Conservation (phyloP, 345 rosid genomes). For the Hibiscus syriacus region DNA sequence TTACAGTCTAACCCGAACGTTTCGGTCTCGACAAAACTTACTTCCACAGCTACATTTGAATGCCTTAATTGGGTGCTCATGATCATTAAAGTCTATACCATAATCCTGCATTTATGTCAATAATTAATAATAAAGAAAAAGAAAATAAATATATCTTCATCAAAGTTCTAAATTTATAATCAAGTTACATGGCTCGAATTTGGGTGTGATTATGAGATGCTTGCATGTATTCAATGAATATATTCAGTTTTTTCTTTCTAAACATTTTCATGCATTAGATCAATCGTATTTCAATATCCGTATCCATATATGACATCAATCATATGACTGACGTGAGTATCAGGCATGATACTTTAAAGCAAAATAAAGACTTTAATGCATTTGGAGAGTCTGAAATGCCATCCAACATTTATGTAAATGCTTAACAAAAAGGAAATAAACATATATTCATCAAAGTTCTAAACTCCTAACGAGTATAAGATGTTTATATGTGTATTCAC, state of each 20-base stretch:
- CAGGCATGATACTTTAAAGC: not conserved
- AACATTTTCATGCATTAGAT: not conserved
- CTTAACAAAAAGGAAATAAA: too few relatives aligned
- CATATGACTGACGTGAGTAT: too few relatives aligned
- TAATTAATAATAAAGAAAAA: not conserved
- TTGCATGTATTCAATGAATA: not conserved
- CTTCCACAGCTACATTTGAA: slow-evolving; percentile 71
- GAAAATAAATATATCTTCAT: not conserved
- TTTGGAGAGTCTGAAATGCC: too few relatives aligned
- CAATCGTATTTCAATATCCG: not conserved
- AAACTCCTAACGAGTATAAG: too few relatives aligned
- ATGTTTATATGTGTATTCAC: too few relatives aligned
- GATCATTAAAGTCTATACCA: slow-evolving; percentile 65
- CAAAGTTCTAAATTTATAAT: not conserved
- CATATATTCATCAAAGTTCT: too few relatives aligned
- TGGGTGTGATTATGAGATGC: not conserved
- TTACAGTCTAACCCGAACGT: slow-evolving; percentile 19
- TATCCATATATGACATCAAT: too few relatives aligned
- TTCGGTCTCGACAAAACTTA: slow-evolving; percentile 48
- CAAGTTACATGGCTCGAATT: not conserved
- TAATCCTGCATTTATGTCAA: slow-evolving; percentile 50
- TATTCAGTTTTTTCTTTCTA: not conserved
- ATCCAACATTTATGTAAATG: too few relatives aligned
- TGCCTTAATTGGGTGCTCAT: slow-evolving; percentile 67
- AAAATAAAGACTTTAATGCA: not conserved